Evolutionary conservation across 768 basidiomycete species (phyloP).

Genomic region (Coprinopsis cinerea): DNA sequence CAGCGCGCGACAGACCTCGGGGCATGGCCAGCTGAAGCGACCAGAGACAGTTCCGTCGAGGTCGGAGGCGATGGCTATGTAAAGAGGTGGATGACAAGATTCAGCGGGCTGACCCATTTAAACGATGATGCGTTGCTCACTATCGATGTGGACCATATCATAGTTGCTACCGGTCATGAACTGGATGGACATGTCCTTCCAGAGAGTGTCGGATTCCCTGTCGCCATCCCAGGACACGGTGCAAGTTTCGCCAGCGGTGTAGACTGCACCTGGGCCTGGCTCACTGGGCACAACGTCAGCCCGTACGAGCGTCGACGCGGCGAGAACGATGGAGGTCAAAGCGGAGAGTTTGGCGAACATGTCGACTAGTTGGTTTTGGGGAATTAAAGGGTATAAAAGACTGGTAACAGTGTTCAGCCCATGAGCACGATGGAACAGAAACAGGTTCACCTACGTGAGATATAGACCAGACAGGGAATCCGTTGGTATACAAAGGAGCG

Average conservation of each 20-base stretch:
- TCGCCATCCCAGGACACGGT: constrained; percentile 56
- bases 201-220: constrained; percentile 40
- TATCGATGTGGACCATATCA: constrained; percentile 59
- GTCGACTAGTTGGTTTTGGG: no score
- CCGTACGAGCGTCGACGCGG: constrained; percentile 32
- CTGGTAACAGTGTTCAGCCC: no score
- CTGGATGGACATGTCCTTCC: constrained; percentile 70
- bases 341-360: constrained; percentile 37
- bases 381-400: no score
- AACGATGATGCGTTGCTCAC: constrained; percentile 32
- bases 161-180: constrained; percentile 78
- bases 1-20: constrained; percentile 38
- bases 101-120: neutral
- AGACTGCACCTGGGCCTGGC: constrained; percentile 55
- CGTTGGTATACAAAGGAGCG: no score
- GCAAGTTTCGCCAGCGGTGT: constrained; percentile 53
- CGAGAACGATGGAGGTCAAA: constrained; percentile 31
- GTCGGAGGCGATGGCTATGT: constrained; percentile 53
- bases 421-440: no score
- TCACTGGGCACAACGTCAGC: constrained; percentile 55
- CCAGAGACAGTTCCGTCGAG: constrained; percentile 57
- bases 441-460: no score
- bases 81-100: no score
- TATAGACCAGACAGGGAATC: no score
- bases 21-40: constrained; percentile 57